Conservation (phyloP, 306 rosid species). For the Vigna nakashimae region DNA sequence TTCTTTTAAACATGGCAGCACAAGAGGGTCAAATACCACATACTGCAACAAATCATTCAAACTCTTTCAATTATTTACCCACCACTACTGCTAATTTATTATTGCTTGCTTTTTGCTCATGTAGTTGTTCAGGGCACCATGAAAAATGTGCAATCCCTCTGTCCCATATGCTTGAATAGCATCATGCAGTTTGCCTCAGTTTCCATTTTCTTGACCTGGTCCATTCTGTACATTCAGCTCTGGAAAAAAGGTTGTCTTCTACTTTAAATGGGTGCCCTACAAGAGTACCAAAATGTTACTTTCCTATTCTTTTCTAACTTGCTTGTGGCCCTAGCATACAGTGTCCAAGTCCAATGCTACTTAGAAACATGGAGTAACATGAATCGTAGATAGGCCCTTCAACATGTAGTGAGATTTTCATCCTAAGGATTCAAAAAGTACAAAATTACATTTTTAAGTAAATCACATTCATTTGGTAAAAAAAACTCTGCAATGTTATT, state of each 20-base stretch:
- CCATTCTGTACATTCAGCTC: conserved; percentile 24
- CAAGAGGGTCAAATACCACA: conserved; percentile 39
- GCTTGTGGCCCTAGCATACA: conserved; percentile 8
- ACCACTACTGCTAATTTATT: conserved; percentile 39
- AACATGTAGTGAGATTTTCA: no score
- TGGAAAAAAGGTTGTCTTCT: conserved; percentile 31
- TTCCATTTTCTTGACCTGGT: conserved; percentile 31
- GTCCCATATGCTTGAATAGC: conserved; percentile 48
- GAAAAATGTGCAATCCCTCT: conserved; percentile 42
- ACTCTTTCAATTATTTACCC: conserved; percentile 45
- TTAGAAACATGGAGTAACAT: no score
- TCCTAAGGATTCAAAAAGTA: no score
- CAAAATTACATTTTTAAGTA: no score
- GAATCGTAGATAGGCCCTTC: no score
- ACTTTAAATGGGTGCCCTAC: conserved; percentile 46
- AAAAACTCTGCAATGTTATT: no score
- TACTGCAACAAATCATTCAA: conserved; percentile 39
- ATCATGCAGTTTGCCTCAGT: conserved; percentile 23
- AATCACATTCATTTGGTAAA: no score
- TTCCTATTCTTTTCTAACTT: conserved; percentile 36
- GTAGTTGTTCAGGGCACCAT: conserved; percentile 38
- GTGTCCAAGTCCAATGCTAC: neutral
- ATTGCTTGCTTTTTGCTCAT: conserved; percentile 38
- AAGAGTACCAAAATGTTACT: conserved; percentile 41
- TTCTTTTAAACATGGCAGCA: conserved; percentile 25